Conservation (phyloP, 2,329 filamentous ascomycete species). For the Nemania serpens region DNA sequence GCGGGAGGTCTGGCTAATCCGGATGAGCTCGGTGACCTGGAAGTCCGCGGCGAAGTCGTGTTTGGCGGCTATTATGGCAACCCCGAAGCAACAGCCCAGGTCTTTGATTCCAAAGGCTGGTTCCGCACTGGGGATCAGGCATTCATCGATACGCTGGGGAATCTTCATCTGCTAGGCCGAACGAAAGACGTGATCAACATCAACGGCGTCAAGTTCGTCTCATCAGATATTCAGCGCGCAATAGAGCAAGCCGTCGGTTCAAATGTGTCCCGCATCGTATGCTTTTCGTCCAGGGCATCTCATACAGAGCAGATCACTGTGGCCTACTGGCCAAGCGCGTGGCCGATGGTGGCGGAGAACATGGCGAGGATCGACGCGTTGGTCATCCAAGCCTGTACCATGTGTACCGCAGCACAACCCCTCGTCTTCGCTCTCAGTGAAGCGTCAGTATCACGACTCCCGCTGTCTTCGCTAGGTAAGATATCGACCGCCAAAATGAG, state of each 20-base stretch:
- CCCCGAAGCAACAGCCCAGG: constrained; percentile 38
- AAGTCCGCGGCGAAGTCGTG: constrained; percentile 62
- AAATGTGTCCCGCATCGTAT: constrained; percentile 40
- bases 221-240: constrained; percentile 45
- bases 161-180: constrained; percentile 45
- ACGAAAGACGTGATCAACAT: constrained; percentile 51
- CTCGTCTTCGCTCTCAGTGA: neutral
- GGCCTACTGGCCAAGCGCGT: neutral
- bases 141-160: constrained; percentile 29
- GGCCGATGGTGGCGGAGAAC: neutral
- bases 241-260: constrained; percentile 44
- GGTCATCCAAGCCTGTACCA: neutral
- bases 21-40: constrained; percentile 58
- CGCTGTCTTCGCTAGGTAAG: neutral
- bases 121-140: constrained; percentile 47
- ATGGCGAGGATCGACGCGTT: neutral
- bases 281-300: constrained; percentile 45
- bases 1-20: neutral
- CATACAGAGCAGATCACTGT: constrained; percentile 12
- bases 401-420: neutral
- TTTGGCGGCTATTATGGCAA: constrained; percentile 69
- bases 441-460: neutral
- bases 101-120: constrained; percentile 58
- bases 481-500: neutral
- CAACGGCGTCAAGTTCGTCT: constrained; percentile 51